phyloP scores from a whole-genome alignment of 345 rosid genomes.

The Bruguiera gymnorhiza region DNA sequence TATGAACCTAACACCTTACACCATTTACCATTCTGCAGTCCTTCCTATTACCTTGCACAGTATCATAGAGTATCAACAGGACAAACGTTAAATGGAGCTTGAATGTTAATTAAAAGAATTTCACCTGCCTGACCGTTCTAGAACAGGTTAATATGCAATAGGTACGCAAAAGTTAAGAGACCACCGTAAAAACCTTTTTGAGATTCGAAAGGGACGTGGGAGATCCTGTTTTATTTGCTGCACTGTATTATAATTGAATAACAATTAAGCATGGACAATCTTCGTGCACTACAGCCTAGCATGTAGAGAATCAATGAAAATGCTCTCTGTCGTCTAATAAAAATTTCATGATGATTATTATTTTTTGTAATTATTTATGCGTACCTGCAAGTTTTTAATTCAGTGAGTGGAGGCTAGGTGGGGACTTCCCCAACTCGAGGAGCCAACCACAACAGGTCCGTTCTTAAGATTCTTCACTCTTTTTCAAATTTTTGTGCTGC shows the following conservation, averaged over 20 bases:
- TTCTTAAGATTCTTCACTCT: conserved; percentile 7
- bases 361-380: not conserved
- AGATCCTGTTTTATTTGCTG: not conserved
- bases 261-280: not conserved
- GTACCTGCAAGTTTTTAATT: not conserved
- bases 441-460: conserved; percentile 26
- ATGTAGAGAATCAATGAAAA: not conserved
- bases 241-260: not conserved
- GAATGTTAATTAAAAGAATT: too few relatives aligned
- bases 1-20: too few relatives aligned
- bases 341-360: too few relatives aligned
- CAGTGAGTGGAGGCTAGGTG: conserved; percentile 17
- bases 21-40: too few relatives aligned
- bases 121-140: not conserved
- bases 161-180: not conserved
- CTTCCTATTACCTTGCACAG: too few relatives aligned
- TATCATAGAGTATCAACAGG: too few relatives aligned
- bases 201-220: not conserved
- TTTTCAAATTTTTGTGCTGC: conserved; percentile 2
- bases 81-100: too few relatives aligned
- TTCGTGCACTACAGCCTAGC: conserved; percentile 25
- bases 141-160: too few relatives aligned
- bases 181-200: not conserved
- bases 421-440: conserved; percentile 41
- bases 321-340: not conserved